Conservation (phyloP, 2,329 filamentous ascomycete genomes). For the Hymenotorrendiella dingleyae region DNA sequence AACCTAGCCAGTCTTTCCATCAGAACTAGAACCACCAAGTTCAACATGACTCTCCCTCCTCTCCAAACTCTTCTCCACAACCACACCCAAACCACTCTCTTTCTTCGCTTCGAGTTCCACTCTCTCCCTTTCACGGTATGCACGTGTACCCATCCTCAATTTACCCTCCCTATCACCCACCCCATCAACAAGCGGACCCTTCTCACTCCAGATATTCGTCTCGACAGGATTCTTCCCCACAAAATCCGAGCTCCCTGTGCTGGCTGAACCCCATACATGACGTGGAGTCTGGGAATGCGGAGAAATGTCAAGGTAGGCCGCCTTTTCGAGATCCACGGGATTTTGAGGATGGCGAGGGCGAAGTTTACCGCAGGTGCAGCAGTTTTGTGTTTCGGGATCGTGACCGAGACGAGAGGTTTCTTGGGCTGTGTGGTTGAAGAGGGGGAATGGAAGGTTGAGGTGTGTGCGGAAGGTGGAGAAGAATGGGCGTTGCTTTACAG, state of each 20-base stretch:
- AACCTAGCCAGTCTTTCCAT: too few species aligned
- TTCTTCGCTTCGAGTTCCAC: slow-evolving; percentile 11
- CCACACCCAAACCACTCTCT: neutral
- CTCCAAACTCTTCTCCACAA: slow-evolving; percentile 11
- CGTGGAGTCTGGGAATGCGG: neutral
- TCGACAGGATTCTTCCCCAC: too few species aligned
- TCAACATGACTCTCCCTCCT: slow-evolving; percentile 10
- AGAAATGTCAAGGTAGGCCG: neutral
- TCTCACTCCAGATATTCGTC: slow-evolving; percentile 8
- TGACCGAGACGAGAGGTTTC: too few species aligned
- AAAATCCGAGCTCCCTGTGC: neutral
- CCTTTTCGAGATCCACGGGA: slow-evolving; percentile 1
- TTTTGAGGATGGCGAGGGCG: neutral
- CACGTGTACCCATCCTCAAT: slow-evolving; percentile 18
- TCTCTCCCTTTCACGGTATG: slow-evolving; percentile 18
- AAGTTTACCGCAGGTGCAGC: neutral
- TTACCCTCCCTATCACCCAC: neutral
- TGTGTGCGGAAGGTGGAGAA: slow-evolving; percentile 21
- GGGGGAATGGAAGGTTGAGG: slow-evolving; percentile 16
- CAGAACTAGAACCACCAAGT: too few species aligned
- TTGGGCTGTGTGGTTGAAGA: slow-evolving; percentile 5
- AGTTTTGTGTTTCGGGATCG: too few species aligned
- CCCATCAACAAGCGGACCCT: neutral
- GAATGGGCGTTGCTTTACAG: neutral
- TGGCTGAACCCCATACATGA: neutral